Evolutionary conservation across 1,139 yeast species (phyloP).

Genomic region (Pichia sp.): DNA sequence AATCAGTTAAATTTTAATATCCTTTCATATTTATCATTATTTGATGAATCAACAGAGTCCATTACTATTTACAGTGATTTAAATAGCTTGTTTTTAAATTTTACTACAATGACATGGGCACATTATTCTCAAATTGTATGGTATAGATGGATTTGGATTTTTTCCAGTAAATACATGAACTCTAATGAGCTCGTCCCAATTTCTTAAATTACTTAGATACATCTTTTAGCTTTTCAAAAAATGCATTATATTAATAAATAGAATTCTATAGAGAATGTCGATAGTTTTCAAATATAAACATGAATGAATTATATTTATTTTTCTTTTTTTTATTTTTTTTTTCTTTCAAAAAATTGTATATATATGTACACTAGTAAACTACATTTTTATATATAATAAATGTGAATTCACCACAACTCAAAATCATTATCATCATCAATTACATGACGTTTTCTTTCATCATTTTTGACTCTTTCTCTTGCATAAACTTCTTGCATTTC

Average conservation of each 20-base stretch:
- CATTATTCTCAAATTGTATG: slow-evolving; percentile 92
- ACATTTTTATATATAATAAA: neutral
- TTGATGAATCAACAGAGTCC: neutral
- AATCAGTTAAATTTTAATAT: neutral
- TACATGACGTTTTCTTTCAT: slow-evolving; percentile 8
- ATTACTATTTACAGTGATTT: slow-evolving; percentile 47
- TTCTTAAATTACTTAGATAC: neutral
- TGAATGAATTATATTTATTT: no score
- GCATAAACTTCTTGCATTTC: slow-evolving; percentile 17
- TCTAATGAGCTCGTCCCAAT: slow-evolving; percentile 53
- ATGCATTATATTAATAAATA: no score
- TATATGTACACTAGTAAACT: neutral
- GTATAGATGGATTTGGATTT: slow-evolving; percentile 90
- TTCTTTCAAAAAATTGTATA: neutral
- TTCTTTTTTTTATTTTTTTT: no score
- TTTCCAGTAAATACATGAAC: slow-evolving; percentile 67
- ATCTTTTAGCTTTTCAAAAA: no score
- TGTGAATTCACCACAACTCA: slow-evolving; percentile 20
- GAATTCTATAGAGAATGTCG: no score
- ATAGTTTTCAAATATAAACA: no score
- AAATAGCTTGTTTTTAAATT: slow-evolving; percentile 52
- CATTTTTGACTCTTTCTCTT: slow-evolving; percentile 11
- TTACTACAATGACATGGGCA: slow-evolving; percentile 75
- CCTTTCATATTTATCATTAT: neutral
- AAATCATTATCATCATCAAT: slow-evolving; percentile 27